phyloP scores from a whole-genome alignment of 1,139 yeast species.

The Yamadazyma trypodendri region DNA sequence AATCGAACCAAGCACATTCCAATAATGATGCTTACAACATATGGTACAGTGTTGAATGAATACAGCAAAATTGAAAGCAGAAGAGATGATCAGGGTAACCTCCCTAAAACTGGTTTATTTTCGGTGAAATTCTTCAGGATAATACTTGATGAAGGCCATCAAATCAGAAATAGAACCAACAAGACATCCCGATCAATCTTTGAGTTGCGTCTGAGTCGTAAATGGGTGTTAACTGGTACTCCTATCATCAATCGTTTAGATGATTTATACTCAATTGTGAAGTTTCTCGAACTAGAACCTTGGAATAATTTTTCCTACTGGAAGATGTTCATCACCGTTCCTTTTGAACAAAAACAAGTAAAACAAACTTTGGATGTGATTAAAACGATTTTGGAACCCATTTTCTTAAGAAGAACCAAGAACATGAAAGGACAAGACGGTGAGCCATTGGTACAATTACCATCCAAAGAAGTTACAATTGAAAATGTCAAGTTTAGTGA shows the following conservation, averaged over 20 bases:
- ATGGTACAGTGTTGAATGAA: constrained; percentile 83
- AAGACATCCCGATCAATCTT: constrained; percentile 80
- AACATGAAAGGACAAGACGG: constrained; percentile 79
- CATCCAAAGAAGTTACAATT: constrained; percentile 69
- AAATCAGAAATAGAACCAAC: constrained; percentile 76
- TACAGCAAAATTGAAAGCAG: constrained; percentile 43
- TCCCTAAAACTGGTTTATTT: constrained; percentile 55
- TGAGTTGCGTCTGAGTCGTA: constrained; percentile 60
- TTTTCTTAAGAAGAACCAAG: constrained; percentile 82
- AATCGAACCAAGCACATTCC: constrained; percentile 47
- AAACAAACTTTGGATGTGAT: constrained; percentile 78
- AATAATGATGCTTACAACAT: constrained; percentile 77
- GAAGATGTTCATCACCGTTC: constrained; percentile 83
- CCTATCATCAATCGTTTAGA: constrained; percentile 89
- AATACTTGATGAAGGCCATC: constrained; percentile 91
- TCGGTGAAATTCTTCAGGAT: constrained; percentile 76
- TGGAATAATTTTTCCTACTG: constrained; percentile 88
- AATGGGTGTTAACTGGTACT: constrained; percentile 92
- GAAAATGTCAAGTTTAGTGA: constrained; percentile 67
- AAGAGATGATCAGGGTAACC: constrained; percentile 28
- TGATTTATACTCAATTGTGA: constrained; percentile 77
- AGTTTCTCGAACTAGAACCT: constrained; percentile 76
- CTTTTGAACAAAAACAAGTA: constrained; percentile 73
- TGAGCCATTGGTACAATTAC: constrained; percentile 69
- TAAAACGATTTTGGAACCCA: constrained; percentile 80